These are phyloP conservation scores for Metschnikowia lochheadii DNA, from an alignment of 805 yeast genomes.

Conservation along the genomic window DNA sequence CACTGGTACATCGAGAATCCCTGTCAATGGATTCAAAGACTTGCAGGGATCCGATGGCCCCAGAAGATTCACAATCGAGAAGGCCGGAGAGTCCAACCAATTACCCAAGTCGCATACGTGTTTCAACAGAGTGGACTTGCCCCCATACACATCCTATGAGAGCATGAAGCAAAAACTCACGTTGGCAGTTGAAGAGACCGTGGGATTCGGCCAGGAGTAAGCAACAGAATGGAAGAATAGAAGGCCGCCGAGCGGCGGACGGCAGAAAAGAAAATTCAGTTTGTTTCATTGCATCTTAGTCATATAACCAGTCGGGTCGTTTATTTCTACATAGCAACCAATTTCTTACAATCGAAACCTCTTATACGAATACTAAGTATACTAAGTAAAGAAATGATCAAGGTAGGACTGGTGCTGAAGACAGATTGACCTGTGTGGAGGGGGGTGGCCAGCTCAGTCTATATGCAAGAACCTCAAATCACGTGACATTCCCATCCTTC, in stretches of 20 bases:
- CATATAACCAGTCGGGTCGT: constrained; percentile 2
- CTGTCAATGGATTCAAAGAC: constrained; percentile 98
- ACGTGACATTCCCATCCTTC: not conserved
- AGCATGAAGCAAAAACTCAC: constrained; percentile 84
- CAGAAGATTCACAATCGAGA: constrained; percentile 96
- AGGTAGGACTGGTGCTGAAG: not conserved
- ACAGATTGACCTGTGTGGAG: not conserved
- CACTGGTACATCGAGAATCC: constrained; percentile 98
- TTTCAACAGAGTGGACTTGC: constrained; percentile 97
- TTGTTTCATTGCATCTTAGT: constrained; percentile 3
- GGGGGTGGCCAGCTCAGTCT: no score
- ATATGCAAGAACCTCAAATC: no score
- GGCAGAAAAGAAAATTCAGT: not conserved
- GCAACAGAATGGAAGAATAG: not conserved
- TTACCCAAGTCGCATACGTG: constrained; percentile 97
- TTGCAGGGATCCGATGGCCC: constrained; percentile 99
- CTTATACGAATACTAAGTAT: not conserved
- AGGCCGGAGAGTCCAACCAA: constrained; percentile 92
- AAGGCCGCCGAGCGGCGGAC: not conserved
- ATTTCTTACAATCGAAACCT: not conserved
- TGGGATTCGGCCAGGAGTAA: constrained; percentile 97
- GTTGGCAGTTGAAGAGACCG: constrained; percentile 97
- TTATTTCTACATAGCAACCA: constrained; percentile 5
- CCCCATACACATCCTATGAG: constrained; percentile 84
- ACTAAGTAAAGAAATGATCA: not conserved